Base-by-base conservation (phyloP, 768 basidiomycete species). In the Termitomyces titanicus region DNA sequence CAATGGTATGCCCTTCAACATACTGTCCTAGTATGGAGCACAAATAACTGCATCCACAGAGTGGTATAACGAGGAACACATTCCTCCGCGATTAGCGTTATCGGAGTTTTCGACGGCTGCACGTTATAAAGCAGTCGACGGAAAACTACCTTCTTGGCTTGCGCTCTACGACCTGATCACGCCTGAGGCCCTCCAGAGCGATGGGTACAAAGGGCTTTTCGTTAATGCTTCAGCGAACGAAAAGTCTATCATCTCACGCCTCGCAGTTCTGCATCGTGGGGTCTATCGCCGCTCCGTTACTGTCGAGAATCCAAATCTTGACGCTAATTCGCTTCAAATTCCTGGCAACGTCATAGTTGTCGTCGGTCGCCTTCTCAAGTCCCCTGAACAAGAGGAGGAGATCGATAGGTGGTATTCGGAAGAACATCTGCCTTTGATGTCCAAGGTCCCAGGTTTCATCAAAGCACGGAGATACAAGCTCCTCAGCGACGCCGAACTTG, bases 11-110 rank as follows among this genome's bases (percentile, higher is more conserved):
- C 25, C 42, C 46, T 17, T 29, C 37, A 12, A 15, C 2, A 22
- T 50, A 25, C 39, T 40, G 13, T n/a, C n/a, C n/a, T n/a, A 22
- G 18, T 18, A 17, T 31, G 18, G 13, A 47, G 4, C 20, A 18
- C 8, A 24, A 4, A 34, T 7, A 42, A 18, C 22, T 38, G 17
- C 51, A 34, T 24, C 2, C 31, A 34, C 51, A 73, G 72, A 70
- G 31, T 73, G 70, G 70, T 71, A 70, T 58, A 65, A 70, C 38
- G 64, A 57, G 15, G 72, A 73, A 55, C 72, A 73, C 46, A 61
- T 62, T 39, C 68, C 71, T 13, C 59, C 62, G 27, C 66, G 71
- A 22, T 46, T 71, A 11, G 63, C 64, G 4, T 55, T 71, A 5
- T 63, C 70, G 9, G 64, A 66, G 5, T 62, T 72, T 40, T 60